Conservation (phyloP, 2,329 filamentous ascomycete species). For the Xylariomycetidae sp. region DNA sequence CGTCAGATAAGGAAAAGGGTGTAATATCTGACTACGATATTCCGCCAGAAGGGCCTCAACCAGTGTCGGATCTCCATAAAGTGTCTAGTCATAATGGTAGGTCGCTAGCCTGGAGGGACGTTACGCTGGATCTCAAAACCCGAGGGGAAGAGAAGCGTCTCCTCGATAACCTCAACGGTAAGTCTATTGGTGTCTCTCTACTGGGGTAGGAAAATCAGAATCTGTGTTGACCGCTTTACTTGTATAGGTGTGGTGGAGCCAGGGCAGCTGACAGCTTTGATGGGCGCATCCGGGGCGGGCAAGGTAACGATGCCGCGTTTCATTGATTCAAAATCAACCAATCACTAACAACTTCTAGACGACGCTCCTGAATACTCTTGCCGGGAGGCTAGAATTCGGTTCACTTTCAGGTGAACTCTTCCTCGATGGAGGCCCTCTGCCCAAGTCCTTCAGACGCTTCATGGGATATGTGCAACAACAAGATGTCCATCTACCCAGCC, state of each 20-base stretch:
- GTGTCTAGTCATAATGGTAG: conserved; percentile 13
- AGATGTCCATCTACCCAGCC: conserved; percentile 9
- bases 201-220: background rate
- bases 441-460: conserved; percentile 5
- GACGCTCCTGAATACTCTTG: conserved; percentile 6
- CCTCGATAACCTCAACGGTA: conserved; percentile 10
- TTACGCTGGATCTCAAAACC: conserved; percentile 11
- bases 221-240: conserved; percentile 1
- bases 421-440: conserved; percentile 7
- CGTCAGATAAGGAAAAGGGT: conserved; percentile 11
- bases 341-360: no score
- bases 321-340: no score
- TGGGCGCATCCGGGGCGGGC: conserved; percentile 12
- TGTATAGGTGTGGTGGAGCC: conserved; percentile 8
- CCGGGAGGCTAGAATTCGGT: conserved; percentile 5
- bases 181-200: background rate
- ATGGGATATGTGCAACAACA: conserved; percentile 12
- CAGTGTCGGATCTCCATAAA: conserved; percentile 4
- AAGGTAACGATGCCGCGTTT: no score
- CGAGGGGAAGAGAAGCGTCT: conserved; percentile 5
- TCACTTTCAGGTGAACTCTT: conserved; percentile 6
- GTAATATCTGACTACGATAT: conserved; percentile 3
- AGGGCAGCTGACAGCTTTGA: conserved; percentile 12
- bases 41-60: conserved; percentile 1
- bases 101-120: conserved; percentile 11